Base-by-base conservation (phyloP, 2,329 filamentous ascomycete genomes). In the Chlorencoelia australis region DNA sequence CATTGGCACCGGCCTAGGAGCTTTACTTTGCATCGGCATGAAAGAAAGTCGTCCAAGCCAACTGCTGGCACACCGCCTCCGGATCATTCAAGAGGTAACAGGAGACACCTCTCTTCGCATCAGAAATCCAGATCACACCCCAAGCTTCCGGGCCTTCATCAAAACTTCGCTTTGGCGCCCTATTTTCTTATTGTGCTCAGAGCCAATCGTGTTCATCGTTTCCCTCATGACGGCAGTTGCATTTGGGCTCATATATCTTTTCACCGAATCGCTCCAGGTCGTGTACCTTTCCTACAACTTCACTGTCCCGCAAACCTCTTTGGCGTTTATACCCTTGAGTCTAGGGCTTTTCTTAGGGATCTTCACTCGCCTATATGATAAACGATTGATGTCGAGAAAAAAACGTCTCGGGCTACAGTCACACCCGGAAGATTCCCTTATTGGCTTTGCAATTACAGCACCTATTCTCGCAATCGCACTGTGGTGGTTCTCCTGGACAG, bases 211-310 rank as follows among this genome's bases (percentile, higher is more conserved):
- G 18, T 57, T 63, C 24, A 47, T 61, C 10, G 56, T 63, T 8
- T 56, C 65, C 1, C 50, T 64, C 15, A 63, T 69, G 43, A 62
- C 57, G 7, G 61, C 61, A 7, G 50, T 62, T 11, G 59, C 60
- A 5, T 66, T 62, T 44, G 63, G 59, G 1, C 51, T 69, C n/a
- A 61, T 69, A 17, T 70, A 69, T 41, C 59, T 68, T 3, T 66
- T 68, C 43, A 62, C 65, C 0, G 64, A 68, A 51, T 57, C 61
- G 0, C 45, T 68, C 0, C 52, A 55, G 1, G 45, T 55, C 0
- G 57, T 68, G 3, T 69, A 65, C 45, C 37, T 53, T 4, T 53
- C 4, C 46, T 61, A 33, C 54, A 56, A 4, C 58, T 66, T 43
- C 43, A 50, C 3, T 36, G 14, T 41, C 2, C 45, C 55, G 1